phyloP scores from a whole-genome alignment of 768 basidiomycete species.

The Boletellus sp. region DNA sequence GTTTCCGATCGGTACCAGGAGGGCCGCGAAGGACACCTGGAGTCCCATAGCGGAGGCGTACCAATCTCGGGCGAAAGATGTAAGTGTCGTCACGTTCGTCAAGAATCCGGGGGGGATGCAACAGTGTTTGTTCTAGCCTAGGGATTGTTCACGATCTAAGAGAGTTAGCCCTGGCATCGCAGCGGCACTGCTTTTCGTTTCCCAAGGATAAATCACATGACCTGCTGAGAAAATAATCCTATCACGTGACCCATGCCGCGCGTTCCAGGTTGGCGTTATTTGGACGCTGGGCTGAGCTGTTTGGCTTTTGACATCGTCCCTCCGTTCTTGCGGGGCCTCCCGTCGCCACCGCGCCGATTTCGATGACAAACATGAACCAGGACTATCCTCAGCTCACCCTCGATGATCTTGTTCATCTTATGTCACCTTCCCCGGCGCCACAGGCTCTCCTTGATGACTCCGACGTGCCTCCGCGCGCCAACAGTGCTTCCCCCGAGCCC shows the following conservation, averaged over 20 bases:
- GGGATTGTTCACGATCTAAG: too few species aligned
- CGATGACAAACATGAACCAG: conserved; percentile 24
- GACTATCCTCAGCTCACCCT: conserved; percentile 44
- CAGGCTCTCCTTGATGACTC: conserved; percentile 17
- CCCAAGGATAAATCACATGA: conserved; percentile 25
- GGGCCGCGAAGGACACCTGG: too few species aligned
- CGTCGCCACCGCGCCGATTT: conserved; percentile 7
- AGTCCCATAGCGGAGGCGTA: too few species aligned
- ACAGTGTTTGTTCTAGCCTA: too few species aligned
- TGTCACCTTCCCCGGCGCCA: conserved; percentile 49
- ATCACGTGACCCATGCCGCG: conserved; percentile 34
- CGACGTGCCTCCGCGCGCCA: conserved; percentile 14
- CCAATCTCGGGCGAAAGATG: too few species aligned
- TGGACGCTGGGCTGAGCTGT: conserved; percentile 12
- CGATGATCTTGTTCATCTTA: conserved; percentile 53
- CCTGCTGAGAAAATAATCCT: conserved; percentile 15
- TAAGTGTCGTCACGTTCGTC: too few species aligned
- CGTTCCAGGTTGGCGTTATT: conserved; percentile 37
- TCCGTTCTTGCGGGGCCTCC: conserved; percentile 7
- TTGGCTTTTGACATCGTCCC: conserved; percentile 31
- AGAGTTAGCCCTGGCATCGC: too few species aligned
- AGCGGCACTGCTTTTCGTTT: too few species aligned
- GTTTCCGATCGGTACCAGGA: too few species aligned
- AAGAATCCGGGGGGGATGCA: too few species aligned
- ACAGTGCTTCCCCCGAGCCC: conserved; percentile 33